Base-by-base conservation (phyloP, 2,329 filamentous ascomycete genomes). In the Drechslerella stenobrocha region DNA sequence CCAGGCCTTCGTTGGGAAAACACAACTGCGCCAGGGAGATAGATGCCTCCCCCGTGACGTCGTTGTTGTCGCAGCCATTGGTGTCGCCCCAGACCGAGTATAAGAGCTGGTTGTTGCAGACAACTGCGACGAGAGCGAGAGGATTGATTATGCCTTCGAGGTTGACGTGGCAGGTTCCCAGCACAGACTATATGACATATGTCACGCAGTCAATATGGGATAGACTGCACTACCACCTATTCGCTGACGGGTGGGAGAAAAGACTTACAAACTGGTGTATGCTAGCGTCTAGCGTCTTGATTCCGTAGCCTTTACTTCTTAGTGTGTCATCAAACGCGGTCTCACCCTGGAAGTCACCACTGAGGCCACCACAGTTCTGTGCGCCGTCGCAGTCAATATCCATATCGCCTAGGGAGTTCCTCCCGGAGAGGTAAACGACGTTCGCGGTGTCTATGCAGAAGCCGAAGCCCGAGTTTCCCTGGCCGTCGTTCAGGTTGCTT, bases 71-170 rank as follows among this genome's bases (percentile, higher is more conserved):
- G 47, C 79, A 81, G 42, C 82, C 83, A 67, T 86, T 85, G 30
- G 80, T 81, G 70, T 86, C 83, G 18, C 82, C 83, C 83, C 82
- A 86, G 50, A 85, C 75, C 8, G 82, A 83, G 72, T 85, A 85
- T 70, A 80, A 77, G 73, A 82, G 73, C 71, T 81, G 76, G 48
- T 78, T 74, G 42, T 76, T 76, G 71, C 82, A 84, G 20, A 84
- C 80, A 3, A 83, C 80, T 1, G 81, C 82, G 73, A 84, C 81
- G 8, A 84, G 76, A 61, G 80, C 81, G 65, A 84, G 73, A 1
- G 81, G 81, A 73, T 80, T 72, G 59, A 84, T 76, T 18, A 76
- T 71, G 1, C 75, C 57, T 52, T 75, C 70, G 0, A 80, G 79
- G 58, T 80, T 71, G 13, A 70, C 13, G 28, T 64, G 55, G 26